Evolutionary conservation across 306 rosid genomes (phyloP).

Genomic region (Luffa acutangula): DNA sequence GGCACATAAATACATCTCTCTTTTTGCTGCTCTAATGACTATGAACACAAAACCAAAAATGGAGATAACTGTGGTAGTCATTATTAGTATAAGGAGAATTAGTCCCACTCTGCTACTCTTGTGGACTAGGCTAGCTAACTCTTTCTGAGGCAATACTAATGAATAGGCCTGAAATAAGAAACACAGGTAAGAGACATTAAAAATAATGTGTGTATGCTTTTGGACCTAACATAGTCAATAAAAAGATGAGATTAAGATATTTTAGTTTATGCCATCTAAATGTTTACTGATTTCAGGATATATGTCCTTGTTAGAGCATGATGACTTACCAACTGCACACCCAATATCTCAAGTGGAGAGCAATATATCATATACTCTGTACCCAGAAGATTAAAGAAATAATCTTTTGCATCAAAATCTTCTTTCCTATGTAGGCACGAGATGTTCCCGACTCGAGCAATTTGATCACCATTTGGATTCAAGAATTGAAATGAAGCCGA

Average conservation of each 20-base stretch:
- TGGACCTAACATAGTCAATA: not conserved
- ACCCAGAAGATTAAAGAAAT: slow-evolving; percentile 25
- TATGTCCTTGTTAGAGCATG: not conserved
- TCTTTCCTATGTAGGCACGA: slow-evolving; percentile 24
- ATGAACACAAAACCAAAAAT: slow-evolving; percentile 17
- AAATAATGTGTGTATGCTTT: not conserved
- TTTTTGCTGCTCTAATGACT: slow-evolving; percentile 16
- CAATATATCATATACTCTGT: slow-evolving; percentile 25
- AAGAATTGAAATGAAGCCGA: slow-evolving; percentile 19
- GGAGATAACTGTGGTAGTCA: slow-evolving; percentile 16
- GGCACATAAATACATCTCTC: slow-evolving; percentile 52
- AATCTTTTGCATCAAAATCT: not conserved
- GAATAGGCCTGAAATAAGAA: slow-evolving; percentile 41
- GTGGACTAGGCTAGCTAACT: slow-evolving; percentile 5
- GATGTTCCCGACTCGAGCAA: slow-evolving; percentile 9
- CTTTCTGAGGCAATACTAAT: slow-evolving; percentile 28
- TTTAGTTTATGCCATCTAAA: not conserved
- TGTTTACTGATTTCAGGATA: not conserved
- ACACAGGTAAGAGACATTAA: not conserved
- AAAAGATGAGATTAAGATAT: not conserved
- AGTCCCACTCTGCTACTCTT: slow-evolving; percentile 22
- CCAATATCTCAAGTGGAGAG: slow-evolving; percentile 34
- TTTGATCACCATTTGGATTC: slow-evolving; percentile 14
- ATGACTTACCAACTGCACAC: slow-evolving; percentile 41
- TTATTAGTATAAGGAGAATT: slow-evolving; percentile 21